A percentile compares a stretch with the other conserved stretches of the same genome.
These are phyloP conservation scores for Pyrus bretschneideri DNA, from an alignment of 306 rosid species.

Conservation along the genomic window DNA sequence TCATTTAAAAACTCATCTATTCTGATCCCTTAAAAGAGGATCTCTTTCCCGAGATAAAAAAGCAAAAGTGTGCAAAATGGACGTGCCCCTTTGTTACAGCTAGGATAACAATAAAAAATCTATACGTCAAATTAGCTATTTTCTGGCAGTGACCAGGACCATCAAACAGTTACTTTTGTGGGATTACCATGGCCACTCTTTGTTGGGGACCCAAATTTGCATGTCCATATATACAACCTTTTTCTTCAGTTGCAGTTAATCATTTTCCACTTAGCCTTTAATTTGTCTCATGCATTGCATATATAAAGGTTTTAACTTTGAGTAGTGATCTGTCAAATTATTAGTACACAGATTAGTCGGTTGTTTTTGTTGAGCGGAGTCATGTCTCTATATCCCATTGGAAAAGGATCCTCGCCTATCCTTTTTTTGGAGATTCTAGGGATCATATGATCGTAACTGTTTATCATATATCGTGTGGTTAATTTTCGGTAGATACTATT, in stretches of 20 bases:
- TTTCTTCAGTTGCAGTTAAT: slow-evolving; percentile 6
- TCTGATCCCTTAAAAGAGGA: no score
- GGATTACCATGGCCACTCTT: slow-evolving; percentile 30
- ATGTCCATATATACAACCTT: not conserved
- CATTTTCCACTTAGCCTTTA: not conserved
- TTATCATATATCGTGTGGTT: accelerated
- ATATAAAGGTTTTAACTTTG: not conserved
- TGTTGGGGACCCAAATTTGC: not conserved
- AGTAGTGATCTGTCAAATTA: not conserved
- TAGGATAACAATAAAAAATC: not conserved
- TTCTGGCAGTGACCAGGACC: not conserved
- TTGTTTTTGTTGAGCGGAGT: not conserved
- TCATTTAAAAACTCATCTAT: accelerated
- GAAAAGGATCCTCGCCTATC: no score
- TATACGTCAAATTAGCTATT: not conserved
- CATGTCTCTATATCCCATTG: not conserved
- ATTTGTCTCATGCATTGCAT: not conserved
- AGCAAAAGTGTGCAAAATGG: no score
- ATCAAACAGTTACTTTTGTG: not conserved
- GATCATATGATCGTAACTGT: accelerated
- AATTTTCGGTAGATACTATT: accelerated
- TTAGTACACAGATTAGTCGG: not conserved
- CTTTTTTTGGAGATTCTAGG: not conserved
- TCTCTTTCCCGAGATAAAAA: no score
- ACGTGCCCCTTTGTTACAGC: no score